Evolutionary conservation across 305 asterid species (phyloP).

Genomic region (Fraxinus nigra): DNA sequence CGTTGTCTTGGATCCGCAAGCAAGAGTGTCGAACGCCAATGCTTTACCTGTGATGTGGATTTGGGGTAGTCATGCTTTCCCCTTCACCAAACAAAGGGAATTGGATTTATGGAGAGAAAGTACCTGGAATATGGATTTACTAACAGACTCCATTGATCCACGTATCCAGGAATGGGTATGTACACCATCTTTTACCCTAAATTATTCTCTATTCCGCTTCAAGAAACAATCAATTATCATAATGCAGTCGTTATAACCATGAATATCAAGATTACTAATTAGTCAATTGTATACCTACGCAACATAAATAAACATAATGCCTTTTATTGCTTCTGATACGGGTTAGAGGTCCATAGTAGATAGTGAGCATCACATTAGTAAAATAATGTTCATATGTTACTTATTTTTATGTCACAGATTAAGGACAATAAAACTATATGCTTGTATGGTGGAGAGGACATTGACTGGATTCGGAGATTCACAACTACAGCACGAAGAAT

Average conservation of each 20-base stretch:
- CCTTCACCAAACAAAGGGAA: conserved; percentile 63
- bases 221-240: neutral
- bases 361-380: neutral
- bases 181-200: neutral
- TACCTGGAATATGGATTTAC: conserved; percentile 54
- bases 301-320: neutral
- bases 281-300: neutral
- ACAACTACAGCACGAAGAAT: conserved; percentile 39
- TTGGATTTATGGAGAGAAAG: conserved; percentile 57
- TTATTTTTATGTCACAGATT: conserved; percentile 34
- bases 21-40: conserved; percentile 55
- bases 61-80: conserved; percentile 80
- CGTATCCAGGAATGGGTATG: conserved; percentile 55
- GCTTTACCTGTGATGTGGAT: conserved; percentile 92
- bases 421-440: conserved; percentile 56
- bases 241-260: neutral
- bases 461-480: conserved; percentile 71
- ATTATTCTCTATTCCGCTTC: neutral
- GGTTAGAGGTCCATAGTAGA: neutral
- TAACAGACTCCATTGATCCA: conserved; percentile 63
- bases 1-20: conserved; percentile 77
- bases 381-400: neutral
- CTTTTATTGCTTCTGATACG: neutral
- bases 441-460: conserved; percentile 88
- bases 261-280: neutral